A percentile compares a stretch with the other conserved stretches of the same genome.
phyloP scores from a whole-genome alignment of 768 basidiomycete genomes.

The Mycena epipterygia region DNA sequence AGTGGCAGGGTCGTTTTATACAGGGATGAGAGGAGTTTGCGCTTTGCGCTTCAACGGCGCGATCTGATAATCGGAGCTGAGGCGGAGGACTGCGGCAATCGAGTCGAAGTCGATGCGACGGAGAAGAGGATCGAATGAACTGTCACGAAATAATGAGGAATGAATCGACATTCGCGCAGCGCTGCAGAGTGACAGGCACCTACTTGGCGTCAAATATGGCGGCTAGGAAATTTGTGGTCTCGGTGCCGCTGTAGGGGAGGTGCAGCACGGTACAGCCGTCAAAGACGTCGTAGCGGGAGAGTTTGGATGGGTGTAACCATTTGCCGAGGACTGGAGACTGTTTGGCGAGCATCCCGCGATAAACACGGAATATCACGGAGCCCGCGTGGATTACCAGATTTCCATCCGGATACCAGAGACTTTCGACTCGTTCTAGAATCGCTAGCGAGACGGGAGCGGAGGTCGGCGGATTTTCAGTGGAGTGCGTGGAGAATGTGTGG shows the following conservation, averaged over 20 bases:
- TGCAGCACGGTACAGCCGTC: constrained; percentile 2
- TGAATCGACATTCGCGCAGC: neutral
- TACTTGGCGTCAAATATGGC: constrained; percentile 15
- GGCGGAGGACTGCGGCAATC: constrained; percentile 11
- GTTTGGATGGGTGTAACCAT: neutral
- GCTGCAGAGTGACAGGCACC: neutral
- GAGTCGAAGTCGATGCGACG: constrained; percentile 2
- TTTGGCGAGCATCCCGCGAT: constrained; percentile 3
- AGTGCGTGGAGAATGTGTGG: too few species aligned
- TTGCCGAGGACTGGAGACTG: neutral
- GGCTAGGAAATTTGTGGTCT: neutral
- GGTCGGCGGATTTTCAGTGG: too few species aligned
- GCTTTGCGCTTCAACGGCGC: neutral
- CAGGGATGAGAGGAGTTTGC: neutral
- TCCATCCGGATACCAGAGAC: constrained; percentile 2
- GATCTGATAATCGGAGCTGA: neutral
- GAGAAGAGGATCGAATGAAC: constrained; percentile 1
- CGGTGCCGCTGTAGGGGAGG: neutral
- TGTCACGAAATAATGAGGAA: neutral
- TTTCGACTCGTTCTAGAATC: neutral
- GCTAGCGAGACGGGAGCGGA: neutral
- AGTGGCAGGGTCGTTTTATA: constrained; percentile 2
- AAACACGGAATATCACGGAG: neutral
- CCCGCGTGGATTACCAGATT: constrained; percentile 8
- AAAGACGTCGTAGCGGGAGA: neutral